Conservation (phyloP, 805 yeast species). For the Nakazawaea ambrosiae region DNA sequence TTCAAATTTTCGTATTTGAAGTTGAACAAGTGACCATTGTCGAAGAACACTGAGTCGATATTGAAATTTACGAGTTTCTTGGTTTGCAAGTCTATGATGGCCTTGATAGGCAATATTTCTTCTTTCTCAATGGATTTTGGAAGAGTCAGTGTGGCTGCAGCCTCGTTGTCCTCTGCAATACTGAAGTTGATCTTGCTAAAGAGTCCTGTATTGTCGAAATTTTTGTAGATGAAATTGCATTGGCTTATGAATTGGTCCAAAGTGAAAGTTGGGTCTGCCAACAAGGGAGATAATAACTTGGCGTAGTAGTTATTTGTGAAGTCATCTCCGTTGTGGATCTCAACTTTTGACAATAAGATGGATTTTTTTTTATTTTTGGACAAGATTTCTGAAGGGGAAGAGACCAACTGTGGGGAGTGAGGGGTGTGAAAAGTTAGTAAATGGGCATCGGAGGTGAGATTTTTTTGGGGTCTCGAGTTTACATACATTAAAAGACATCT, state of each 20-base stretch:
- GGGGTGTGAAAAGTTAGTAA: too few species aligned
- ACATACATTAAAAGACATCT: too few species aligned
- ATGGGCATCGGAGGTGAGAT: too few species aligned
- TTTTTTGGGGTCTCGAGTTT: too few species aligned
- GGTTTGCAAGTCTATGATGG: slow-evolving; percentile 27
- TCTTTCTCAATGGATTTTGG: too few species aligned
- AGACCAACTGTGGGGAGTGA: too few species aligned
- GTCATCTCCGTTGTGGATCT: slow-evolving; percentile 23
- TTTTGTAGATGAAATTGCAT: slow-evolving; percentile 15
- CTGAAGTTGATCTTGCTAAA: slow-evolving; percentile 19
- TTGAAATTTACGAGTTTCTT: slow-evolving; percentile 20
- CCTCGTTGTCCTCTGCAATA: slow-evolving; percentile 14
- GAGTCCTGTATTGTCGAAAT: slow-evolving; percentile 21
- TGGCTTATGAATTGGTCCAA: slow-evolving; percentile 30
- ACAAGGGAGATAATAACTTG: slow-evolving; percentile 38
- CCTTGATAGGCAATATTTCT: slow-evolving; percentile 25
- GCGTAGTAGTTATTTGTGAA: slow-evolving; percentile 35
- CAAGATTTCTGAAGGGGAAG: not conserved
- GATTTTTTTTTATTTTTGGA: slow-evolving; percentile 4
- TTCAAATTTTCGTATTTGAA: slow-evolving; percentile 35
- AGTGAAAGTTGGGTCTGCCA: slow-evolving; percentile 29
- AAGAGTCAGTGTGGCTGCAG: slow-evolving; percentile 18
- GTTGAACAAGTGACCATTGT: slow-evolving; percentile 26
- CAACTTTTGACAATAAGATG: slow-evolving; percentile 18
- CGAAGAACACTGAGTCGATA: slow-evolving; percentile 28